phyloP scores from a whole-genome alignment of 371 early-diverging fungal genomes.

The Saksenaea oblongispora region DNA sequence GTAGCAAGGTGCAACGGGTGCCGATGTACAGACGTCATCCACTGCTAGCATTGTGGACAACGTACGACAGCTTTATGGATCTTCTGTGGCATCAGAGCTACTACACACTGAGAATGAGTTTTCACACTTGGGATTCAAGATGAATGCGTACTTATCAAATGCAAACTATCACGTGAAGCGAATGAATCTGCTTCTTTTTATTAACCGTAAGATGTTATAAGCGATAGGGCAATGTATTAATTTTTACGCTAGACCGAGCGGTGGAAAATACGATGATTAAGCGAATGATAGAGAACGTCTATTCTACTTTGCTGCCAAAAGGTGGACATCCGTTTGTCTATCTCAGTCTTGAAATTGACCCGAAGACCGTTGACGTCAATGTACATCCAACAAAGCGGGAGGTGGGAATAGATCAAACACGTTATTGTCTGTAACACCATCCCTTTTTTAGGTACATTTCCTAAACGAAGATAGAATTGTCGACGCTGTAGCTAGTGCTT shows the following conservation, averaged over 20 bases:
- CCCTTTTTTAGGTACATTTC: conserved; percentile 73
- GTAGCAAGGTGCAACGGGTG: conserved; percentile 63
- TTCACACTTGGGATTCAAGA: conserved; percentile 50
- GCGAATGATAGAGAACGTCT: conserved; percentile 77
- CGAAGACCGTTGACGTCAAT: conserved; percentile 95
- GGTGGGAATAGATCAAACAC: conserved; percentile 30
- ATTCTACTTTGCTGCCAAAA: conserved; percentile 81
- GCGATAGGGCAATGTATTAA: neutral
- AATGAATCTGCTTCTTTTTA: conserved; percentile 85
- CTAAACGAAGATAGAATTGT: conserved; percentile 87
- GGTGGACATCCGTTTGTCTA: conserved; percentile 92
- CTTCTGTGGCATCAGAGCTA: conserved; percentile 72
- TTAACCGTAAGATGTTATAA: conserved; percentile 74
- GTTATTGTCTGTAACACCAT: neutral
- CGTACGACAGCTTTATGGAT: conserved; percentile 83
- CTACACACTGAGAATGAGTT: conserved; percentile 52
- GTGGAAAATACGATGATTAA: conserved; percentile 86
- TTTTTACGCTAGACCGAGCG: conserved; percentile 67
- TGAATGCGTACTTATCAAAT: conserved; percentile 77
- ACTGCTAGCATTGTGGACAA: conserved; percentile 65
- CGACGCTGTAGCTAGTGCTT: conserved; percentile 59
- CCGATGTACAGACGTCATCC: conserved; percentile 77
- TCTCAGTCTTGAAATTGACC: conserved; percentile 80
- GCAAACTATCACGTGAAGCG: conserved; percentile 83
- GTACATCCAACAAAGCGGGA: conserved; percentile 98